These are phyloP conservation scores for Hymenoscyphus linearis DNA, from an alignment of 2,329 filamentous ascomycete species.

Conservation along the genomic window DNA sequence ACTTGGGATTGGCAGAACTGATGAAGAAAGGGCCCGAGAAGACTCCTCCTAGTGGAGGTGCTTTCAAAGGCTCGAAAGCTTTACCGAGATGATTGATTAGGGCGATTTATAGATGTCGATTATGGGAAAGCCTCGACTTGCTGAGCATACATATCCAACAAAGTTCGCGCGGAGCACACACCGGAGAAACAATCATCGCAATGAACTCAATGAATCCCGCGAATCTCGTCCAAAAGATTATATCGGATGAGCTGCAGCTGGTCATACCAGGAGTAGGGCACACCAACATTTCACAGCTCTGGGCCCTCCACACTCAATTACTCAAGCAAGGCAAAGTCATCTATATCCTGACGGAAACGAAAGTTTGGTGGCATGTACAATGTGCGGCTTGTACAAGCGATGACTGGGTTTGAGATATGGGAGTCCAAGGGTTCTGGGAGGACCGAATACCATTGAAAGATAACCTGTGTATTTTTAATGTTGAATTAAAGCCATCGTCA, in stretches of 20 bases:
- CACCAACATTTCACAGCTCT: background rate
- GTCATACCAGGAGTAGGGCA: background rate
- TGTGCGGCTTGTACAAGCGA: background rate
- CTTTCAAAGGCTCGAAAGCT: conserved; percentile 16
- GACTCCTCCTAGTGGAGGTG: conserved; percentile 2
- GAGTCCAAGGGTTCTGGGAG: background rate
- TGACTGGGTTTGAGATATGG: background rate
- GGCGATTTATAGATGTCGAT: background rate
- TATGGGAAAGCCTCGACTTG: no score
- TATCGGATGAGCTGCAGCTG: background rate
- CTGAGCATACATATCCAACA: no score
- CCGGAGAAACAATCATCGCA: no score
- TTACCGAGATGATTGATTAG: conserved; percentile 20
- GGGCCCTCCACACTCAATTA: background rate
- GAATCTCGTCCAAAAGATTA: background rate
- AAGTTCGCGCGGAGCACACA: no score
- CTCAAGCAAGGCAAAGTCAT: conserved; percentile 1
- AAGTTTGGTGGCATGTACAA: background rate
- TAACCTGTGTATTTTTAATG: background rate
- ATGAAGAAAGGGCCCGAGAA: conserved; percentile 53
- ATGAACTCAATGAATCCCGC: no score
- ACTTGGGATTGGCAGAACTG: conserved; percentile 66
- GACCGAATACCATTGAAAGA: background rate
- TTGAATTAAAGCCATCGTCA: background rate
- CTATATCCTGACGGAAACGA: background rate